Percentiles rank a stretch among this genome's conserved stretches.
phyloP scores from a whole-genome alignment of 352 stramenopile genomes.

The Achlya hypogyna region DNA sequence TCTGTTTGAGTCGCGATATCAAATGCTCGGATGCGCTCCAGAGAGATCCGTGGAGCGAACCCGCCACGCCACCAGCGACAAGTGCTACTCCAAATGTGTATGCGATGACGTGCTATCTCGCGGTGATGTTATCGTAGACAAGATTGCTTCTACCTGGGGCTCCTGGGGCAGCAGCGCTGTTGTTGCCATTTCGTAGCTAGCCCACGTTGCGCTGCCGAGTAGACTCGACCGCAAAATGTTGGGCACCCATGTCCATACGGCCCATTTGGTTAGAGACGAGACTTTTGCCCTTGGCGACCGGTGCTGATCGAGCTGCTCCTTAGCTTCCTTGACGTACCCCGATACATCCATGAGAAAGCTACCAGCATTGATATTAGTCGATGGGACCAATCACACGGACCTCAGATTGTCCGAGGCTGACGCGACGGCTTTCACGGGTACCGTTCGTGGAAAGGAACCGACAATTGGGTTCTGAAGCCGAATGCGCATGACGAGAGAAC shows the following conservation, averaged over 20 bases:
- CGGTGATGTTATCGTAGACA: background rate
- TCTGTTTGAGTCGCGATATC: background rate
- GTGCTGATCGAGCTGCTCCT: constrained; percentile 9
- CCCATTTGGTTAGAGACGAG: background rate
- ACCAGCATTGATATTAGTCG: background rate
- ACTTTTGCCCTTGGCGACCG: background rate
- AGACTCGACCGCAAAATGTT: constrained; percentile 13
- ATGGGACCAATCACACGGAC: background rate
- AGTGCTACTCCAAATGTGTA: background rate
- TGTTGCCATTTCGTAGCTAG: constrained; percentile 5
- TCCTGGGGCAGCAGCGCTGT: background rate
- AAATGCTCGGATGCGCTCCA: background rate
- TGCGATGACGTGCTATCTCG: background rate
- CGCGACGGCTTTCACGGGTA: constrained; percentile 10
- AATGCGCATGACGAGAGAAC: background rate
- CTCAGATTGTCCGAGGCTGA: constrained; percentile 16
- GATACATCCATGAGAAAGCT: constrained; percentile 18
- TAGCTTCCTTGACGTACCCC: constrained; percentile 15
- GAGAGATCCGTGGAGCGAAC: constrained; percentile 1
- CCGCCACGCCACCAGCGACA: background rate
- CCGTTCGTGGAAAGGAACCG: constrained; percentile 4
- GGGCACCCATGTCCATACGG: constrained; percentile 8
- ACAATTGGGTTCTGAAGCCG: constrained; percentile 14
- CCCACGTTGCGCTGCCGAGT: constrained; percentile 5
- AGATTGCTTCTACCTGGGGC: background rate